These are phyloP conservation scores for Grammothele lineata DNA, from an alignment of 768 basidiomycete genomes.

Conservation along the genomic window DNA sequence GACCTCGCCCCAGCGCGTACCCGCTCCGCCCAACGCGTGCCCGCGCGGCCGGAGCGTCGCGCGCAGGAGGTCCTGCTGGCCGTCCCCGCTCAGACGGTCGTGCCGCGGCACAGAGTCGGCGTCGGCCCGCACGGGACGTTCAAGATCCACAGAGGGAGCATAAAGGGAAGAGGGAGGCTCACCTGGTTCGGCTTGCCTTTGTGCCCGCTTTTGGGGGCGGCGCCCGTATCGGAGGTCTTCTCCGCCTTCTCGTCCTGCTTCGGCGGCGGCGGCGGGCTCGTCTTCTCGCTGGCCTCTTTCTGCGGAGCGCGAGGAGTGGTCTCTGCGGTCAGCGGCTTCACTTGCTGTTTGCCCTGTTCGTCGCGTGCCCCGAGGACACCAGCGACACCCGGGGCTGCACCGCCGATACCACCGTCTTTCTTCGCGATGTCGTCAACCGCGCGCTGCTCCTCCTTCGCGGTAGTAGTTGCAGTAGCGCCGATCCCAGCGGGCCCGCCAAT, in stretches of 20 bases:
- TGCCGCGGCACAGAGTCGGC: too few species aligned
- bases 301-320: not conserved
- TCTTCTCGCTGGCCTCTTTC: not conserved
- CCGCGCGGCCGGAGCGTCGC: conserved; percentile 17
- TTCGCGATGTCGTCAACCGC: too few species aligned
- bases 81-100: too few species aligned
- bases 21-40: conserved; percentile 18
- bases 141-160: too few species aligned
- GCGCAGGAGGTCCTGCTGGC: conserved; percentile 15
- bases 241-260: not conserved
- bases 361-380: too few species aligned
- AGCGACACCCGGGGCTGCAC: too few species aligned
- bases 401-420: too few species aligned
- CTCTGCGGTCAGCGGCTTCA: not conserved
- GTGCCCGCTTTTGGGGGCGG: too few species aligned
- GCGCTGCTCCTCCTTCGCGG: not conserved
- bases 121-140: conserved; percentile 4
- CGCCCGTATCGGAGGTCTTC: not conserved
- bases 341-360: not conserved
- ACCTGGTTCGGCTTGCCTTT: not conserved
- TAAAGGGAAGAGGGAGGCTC: not conserved
- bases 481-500: not conserved
- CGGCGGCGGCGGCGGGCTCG: not conserved
- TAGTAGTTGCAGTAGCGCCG: not conserved
- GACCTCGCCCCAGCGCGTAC: conserved; percentile 16